Conservation (phyloP, 2,329 filamentous ascomycete genomes). For the Xylariaceae sp. region DNA sequence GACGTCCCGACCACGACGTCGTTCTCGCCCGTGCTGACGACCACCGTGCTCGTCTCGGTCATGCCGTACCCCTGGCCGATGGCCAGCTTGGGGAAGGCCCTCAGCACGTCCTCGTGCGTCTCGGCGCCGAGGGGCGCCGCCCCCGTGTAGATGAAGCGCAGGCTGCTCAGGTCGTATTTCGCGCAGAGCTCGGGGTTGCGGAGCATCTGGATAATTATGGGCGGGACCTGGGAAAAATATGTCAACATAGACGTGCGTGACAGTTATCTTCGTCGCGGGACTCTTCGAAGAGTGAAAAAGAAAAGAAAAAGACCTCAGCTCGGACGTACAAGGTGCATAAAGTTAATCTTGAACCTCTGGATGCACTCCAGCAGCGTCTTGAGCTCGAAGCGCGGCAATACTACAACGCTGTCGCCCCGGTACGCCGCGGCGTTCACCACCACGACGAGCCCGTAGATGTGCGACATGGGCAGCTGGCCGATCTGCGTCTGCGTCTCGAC, state of each 20-base stretch:
- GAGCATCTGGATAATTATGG: slow-evolving; percentile 79
- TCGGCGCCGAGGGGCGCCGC: slow-evolving; percentile 80
- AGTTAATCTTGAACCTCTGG: slow-evolving; percentile 69
- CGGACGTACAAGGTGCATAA: slow-evolving; percentile 63
- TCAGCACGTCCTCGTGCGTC: slow-evolving; percentile 62
- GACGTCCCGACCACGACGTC: slow-evolving; percentile 76
- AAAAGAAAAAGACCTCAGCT: not conserved
- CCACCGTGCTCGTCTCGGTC: slow-evolving; percentile 78
- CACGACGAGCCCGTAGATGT: slow-evolving; percentile 78
- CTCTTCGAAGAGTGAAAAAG: not conserved
- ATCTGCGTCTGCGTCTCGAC: slow-evolving; percentile 51
- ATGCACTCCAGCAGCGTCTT: slow-evolving; percentile 65
- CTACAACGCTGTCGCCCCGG: slow-evolving; percentile 72
- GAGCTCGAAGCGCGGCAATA: slow-evolving; percentile 77
- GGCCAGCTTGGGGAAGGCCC: slow-evolving; percentile 56
- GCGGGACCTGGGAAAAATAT: slow-evolving; percentile 65
- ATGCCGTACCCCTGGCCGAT: slow-evolving; percentile 76
- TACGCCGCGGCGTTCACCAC: slow-evolving; percentile 69
- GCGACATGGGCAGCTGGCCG: slow-evolving; percentile 75
- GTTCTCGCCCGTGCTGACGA: slow-evolving; percentile 61
- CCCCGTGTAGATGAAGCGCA: slow-evolving; percentile 71
- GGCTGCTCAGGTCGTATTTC: slow-evolving; percentile 74
- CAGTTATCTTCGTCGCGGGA: not conserved
- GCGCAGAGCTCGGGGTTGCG: slow-evolving; percentile 65
- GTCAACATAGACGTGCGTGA: not conserved